A percentile compares a stretch with the other conserved stretches of the same genome.
Evolutionary conservation across 495 filamentous ascomycete genomes (phyloP).

Genomic region (Lepidopterella palustris): DNA sequence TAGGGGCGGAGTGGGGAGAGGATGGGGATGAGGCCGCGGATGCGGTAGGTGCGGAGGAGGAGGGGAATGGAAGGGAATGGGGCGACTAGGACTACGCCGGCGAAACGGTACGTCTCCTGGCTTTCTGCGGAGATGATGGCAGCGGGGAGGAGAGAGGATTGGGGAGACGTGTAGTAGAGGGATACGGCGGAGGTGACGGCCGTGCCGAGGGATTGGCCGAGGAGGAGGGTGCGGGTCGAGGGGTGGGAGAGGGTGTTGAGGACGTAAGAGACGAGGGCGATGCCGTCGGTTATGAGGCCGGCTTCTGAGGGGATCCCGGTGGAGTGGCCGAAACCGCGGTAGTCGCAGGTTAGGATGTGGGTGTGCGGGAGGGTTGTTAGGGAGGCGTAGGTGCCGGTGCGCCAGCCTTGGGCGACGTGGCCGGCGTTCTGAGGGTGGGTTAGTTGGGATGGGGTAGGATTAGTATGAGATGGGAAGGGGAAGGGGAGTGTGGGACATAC

Average conservation of each 20-base stretch:
- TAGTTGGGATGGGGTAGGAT: neutral
- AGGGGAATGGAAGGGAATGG: conserved; percentile 68
- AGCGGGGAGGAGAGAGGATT: conserved; percentile 7
- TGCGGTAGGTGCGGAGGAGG: conserved; percentile 64
- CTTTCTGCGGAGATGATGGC: neutral
- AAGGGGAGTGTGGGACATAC: neutral
- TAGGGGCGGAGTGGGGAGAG: conserved; percentile 64
- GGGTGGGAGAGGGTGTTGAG: conserved; percentile 57
- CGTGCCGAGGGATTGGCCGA: conserved; percentile 89
- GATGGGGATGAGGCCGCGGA: conserved; percentile 70
- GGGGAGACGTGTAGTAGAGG: conserved; percentile 53
- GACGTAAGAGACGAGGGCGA: conserved; percentile 65
- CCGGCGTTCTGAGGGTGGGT: conserved; percentile 43
- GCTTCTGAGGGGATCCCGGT: conserved; percentile 72
- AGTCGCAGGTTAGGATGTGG: conserved; percentile 71
- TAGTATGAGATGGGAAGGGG: neutral
- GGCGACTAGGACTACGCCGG: conserved; percentile 67
- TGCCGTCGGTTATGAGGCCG: conserved; percentile 75
- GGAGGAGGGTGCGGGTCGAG: conserved; percentile 63
- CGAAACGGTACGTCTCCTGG: conserved; percentile 45
- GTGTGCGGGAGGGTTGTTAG: conserved; percentile 47
- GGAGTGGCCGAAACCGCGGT: conserved; percentile 81
- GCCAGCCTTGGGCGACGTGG: conserved; percentile 47
- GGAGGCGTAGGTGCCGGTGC: conserved; percentile 46
- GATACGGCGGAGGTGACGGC: conserved; percentile 68